phyloP scores from a whole-genome alignment of 352 stramenopile genomes.

The Globisporangium okanoganense region DNA sequence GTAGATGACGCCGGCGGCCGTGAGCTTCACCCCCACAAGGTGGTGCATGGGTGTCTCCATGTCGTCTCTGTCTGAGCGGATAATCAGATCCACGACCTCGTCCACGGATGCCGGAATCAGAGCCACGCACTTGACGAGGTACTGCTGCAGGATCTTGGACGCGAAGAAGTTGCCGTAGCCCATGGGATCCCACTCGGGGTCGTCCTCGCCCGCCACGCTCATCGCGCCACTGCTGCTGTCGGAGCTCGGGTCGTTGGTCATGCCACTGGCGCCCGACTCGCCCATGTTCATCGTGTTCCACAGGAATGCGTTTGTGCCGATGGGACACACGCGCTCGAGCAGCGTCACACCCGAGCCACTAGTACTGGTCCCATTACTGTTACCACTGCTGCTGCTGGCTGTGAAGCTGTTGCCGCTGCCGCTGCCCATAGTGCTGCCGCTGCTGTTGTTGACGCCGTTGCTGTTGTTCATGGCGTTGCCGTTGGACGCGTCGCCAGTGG shows the following conservation, averaged over 20 bases:
- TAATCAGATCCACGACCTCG: constrained; percentile 67
- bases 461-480: background rate
- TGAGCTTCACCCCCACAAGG: constrained; percentile 62
- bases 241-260: constrained; percentile 6
- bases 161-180: constrained; percentile 33
- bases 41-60: constrained; percentile 71
- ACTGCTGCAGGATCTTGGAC: constrained; percentile 68
- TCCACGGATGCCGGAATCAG: constrained; percentile 54
- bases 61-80: constrained; percentile 55
- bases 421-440: background rate
- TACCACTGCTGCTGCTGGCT: background rate
- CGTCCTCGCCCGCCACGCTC: constrained; percentile 18
- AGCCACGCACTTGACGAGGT: constrained; percentile 64
- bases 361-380: constrained; percentile 16
- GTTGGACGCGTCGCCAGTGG: constrained; percentile 9
- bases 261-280: constrained; percentile 20
- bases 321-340: constrained; percentile 60
- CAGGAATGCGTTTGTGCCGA: constrained; percentile 52
- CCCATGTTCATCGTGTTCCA: constrained; percentile 66
- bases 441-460: background rate
- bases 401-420: background rate
- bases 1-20: constrained; percentile 49
- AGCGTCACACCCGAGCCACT: constrained; percentile 35
- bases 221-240: background rate
- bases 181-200: constrained; percentile 29